Percentiles rank a stretch among this genome's conserved stretches.
These are phyloP conservation scores for Chlorokybus atmophyticus DNA, from an alignment of 139 green algal species.

Conservation along the genomic window DNA sequence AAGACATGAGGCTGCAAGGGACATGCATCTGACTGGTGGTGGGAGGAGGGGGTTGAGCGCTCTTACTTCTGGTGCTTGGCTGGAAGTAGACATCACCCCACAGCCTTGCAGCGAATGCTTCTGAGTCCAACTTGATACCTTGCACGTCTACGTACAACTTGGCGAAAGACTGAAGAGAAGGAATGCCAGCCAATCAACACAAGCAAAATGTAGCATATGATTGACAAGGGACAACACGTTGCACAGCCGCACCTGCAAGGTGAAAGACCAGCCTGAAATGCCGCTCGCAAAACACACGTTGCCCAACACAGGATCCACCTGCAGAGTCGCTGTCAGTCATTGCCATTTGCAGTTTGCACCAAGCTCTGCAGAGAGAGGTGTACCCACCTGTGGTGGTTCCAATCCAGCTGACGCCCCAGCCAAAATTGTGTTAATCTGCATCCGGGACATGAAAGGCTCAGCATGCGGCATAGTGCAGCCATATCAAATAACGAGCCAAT, in stretches of 20 bases:
- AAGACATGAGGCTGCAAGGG: too few species aligned
- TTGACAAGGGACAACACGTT: neutral
- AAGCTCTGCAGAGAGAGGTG: too few species aligned
- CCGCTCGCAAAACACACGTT: slow-evolving; percentile 76
- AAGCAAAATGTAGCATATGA: slow-evolving; percentile 7
- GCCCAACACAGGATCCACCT: slow-evolving; percentile 61
- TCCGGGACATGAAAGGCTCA: too few species aligned
- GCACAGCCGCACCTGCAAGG: neutral
- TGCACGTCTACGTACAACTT: slow-evolving; percentile 60
- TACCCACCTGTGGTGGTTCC: too few species aligned
- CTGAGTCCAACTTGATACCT: slow-evolving; percentile 25
- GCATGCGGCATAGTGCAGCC: too few species aligned
- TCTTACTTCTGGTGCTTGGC: slow-evolving; percentile 38
- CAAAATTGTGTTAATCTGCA: too few species aligned
- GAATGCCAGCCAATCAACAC: slow-evolving; percentile 11
- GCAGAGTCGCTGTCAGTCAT: too few species aligned
- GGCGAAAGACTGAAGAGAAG: slow-evolving; percentile 55
- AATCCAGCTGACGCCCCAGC: too few species aligned
- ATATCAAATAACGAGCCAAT: neutral
- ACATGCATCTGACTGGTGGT: too few species aligned
- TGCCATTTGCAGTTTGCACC: too few species aligned
- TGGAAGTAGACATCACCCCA: slow-evolving; percentile 95
- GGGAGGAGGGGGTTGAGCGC: too few species aligned
- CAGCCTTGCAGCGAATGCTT: slow-evolving; percentile 56
- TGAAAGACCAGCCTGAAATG: slow-evolving; percentile 65